These are phyloP conservation scores for Marchantia polymorpha DNA, from an alignment of 225 moss, liverwort and hornwort genomes.

Conservation along the genomic window DNA sequence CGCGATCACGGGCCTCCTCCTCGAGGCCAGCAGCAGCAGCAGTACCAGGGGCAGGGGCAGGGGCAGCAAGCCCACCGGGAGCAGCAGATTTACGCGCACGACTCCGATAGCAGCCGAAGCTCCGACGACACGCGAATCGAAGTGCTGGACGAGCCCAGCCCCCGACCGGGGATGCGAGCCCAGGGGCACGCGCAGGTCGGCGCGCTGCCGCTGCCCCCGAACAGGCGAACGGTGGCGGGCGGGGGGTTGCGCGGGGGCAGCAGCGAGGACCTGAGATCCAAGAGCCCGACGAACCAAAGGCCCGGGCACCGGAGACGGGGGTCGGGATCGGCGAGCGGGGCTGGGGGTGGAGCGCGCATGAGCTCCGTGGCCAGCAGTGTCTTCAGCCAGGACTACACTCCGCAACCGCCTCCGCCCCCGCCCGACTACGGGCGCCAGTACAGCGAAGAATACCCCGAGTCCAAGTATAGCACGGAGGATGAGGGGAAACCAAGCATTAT, in stretches of 20 bases:
- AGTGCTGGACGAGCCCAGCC: constrained; percentile 27
- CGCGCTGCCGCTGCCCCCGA: constrained; percentile 43
- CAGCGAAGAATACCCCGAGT: constrained; percentile 41
- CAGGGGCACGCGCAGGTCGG: neutral
- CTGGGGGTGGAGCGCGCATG: constrained; percentile 3
- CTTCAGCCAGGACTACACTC: constrained; percentile 25
- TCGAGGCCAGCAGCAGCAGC: constrained; percentile 1
- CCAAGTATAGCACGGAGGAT: constrained; percentile 48
- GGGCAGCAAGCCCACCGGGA: neutral
- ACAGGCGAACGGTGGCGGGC: constrained; percentile 26
- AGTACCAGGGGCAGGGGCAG: no score
- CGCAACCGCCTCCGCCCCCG: constrained; percentile 28
- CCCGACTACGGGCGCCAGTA: constrained; percentile 23
- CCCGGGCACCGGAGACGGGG: constrained; percentile 30
- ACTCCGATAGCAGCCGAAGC: constrained; percentile 34
- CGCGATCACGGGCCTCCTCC: constrained; percentile 25
- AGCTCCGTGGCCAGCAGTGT: constrained; percentile 24
- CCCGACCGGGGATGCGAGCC: constrained; percentile 16
- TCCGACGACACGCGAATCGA: constrained; percentile 33
- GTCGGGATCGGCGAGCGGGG: constrained; percentile 25
- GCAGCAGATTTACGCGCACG: neutral
- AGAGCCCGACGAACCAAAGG: constrained; percentile 23
- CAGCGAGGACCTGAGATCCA: constrained; percentile 18
- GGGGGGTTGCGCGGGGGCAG: constrained; percentile 25
- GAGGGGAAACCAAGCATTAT: constrained; percentile 23